These are phyloP conservation scores for Telfairia occidentalis DNA, from an alignment of 331 rosid genomes.

Conservation along the genomic window DNA sequence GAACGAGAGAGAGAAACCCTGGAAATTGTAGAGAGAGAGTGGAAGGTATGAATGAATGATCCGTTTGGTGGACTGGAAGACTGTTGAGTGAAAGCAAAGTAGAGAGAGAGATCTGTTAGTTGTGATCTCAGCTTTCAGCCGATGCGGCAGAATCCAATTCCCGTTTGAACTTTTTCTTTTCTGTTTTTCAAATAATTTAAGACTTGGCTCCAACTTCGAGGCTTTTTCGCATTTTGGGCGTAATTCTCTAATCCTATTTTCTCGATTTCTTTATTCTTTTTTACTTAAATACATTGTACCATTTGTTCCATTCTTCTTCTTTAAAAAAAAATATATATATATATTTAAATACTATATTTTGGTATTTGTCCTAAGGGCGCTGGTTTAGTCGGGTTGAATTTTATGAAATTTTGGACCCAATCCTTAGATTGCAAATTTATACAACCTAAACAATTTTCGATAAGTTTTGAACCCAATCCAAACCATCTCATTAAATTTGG, in stretches of 20 bases:
- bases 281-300: neutral
- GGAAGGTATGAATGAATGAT: neutral
- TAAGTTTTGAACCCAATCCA: too few relatives aligned
- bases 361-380: too few relatives aligned
- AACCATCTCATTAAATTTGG: too few relatives aligned
- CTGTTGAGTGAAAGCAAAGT: constrained; percentile 3
- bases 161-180: neutral
- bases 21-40: constrained; percentile 19
- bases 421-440: too few relatives aligned
- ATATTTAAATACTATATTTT: too few relatives aligned
- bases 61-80: constrained; percentile 23
- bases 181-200: neutral
- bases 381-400: too few relatives aligned
- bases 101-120: constrained; percentile 20
- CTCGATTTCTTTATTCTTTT: neutral
- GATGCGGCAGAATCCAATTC: constrained; percentile 6
- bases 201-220: neutral
- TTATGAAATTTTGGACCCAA: too few relatives aligned
- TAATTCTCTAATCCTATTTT: neutral
- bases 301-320: too few relatives aligned
- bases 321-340: too few relatives aligned
- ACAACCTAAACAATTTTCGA: too few relatives aligned
- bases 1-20: constrained; percentile 10
- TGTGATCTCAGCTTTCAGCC: constrained; percentile 7
- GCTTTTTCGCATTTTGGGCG: neutral